Evolutionary conservation across 768 basidiomycete genomes (phyloP).

Genomic region (Lactifluus rugatus): DNA sequence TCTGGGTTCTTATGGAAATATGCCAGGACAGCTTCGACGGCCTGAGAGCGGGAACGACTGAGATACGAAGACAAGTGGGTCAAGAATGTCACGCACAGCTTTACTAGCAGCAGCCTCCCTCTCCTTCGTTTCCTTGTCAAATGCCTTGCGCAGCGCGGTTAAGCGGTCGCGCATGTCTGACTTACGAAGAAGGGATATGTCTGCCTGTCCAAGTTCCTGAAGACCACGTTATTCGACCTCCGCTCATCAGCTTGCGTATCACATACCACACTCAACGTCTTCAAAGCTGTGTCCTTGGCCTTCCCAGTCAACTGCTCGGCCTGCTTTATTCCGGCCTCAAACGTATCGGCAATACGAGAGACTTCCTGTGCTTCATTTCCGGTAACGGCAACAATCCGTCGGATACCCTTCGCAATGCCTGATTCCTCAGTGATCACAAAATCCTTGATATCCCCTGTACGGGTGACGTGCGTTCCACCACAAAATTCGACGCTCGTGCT

Average conservation of each 20-base stretch:
- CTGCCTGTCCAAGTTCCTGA: constrained; percentile 82
- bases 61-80: not conserved
- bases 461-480: constrained; percentile 98
- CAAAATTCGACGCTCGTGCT: constrained; percentile 93
- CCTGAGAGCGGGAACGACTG: constrained; percentile 33
- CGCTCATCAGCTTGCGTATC: not conserved
- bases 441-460: constrained; percentile 95
- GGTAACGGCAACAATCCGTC: constrained; percentile 88
- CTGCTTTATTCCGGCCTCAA: constrained; percentile 52
- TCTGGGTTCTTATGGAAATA: constrained; percentile 74
- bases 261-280: constrained; percentile 67
- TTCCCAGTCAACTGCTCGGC: constrained; percentile 55
- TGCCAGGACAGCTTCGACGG: constrained; percentile 53
- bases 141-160: constrained; percentile 60
- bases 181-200: constrained; percentile 82
- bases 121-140: constrained; percentile 81
- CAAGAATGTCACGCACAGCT: constrained; percentile 38
- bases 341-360: constrained; percentile 51
- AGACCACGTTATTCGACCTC: not conserved
- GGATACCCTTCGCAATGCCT: constrained; percentile 96
- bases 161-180: constrained; percentile 69
- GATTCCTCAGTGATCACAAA: constrained; percentile 93
- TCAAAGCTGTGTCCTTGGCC: constrained; percentile 82
- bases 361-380: constrained; percentile 88
- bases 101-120: constrained; percentile 68